These are phyloP conservation scores for Penicillium herquei DNA, from an alignment of 495 filamentous ascomycete genomes.

Conservation along the genomic window DNA sequence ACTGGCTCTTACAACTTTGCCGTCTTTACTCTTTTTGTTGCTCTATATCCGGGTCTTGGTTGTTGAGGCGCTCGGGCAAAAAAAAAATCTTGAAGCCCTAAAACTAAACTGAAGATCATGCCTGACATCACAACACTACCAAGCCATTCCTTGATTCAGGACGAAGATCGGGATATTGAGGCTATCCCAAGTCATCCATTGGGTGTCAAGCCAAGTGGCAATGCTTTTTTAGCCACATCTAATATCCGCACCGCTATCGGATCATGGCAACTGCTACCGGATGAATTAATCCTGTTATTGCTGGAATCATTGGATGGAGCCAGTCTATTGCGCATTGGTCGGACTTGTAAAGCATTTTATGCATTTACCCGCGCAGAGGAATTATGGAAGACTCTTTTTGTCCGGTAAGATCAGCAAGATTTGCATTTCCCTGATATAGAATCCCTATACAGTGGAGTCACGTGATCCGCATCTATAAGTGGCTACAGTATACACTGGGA, in stretches of 20 bases:
- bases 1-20: too few relatives aligned
- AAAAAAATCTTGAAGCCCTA: conserved; percentile 30
- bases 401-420: conserved; percentile 61
- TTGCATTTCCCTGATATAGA: neutral
- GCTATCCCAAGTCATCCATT: conserved; percentile 77
- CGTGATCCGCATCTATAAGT: too few relatives aligned
- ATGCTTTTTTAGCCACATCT: conserved; percentile 65
- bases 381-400: conserved; percentile 83
- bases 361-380: conserved; percentile 85
- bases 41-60: neutral
- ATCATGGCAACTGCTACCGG: conserved; percentile 62
- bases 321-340: conserved; percentile 65
- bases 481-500: too few relatives aligned
- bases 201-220: conserved; percentile 83
- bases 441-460: neutral
- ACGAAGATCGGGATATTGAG: conserved; percentile 23
- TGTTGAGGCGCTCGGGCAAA: conserved; percentile 13
- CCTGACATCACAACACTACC: conserved; percentile 33
- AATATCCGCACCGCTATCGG: conserved; percentile 69
- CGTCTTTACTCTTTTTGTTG: neutral
- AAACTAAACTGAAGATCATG: conserved; percentile 20
- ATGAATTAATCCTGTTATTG: conserved; percentile 76
- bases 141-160: conserved; percentile 17
- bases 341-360: conserved; percentile 84
- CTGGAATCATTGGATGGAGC: conserved; percentile 70